These are phyloP conservation scores for Nigrospora sphaerica DNA, from an alignment of 2,329 filamentous ascomycete genomes.

Conservation along the genomic window DNA sequence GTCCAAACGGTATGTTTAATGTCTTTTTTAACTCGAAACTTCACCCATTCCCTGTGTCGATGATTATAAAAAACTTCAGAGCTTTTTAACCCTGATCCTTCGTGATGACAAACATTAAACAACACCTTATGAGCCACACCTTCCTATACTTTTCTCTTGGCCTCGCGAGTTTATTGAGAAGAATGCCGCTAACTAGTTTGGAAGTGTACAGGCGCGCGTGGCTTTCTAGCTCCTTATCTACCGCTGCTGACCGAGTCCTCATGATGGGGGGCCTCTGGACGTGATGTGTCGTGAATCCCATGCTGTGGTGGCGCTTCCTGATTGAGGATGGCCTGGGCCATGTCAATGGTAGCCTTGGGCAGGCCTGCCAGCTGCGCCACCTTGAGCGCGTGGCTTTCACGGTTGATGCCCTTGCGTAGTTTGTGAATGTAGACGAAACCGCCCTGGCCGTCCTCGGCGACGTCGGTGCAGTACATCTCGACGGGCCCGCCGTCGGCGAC, in stretches of 20 bases:
- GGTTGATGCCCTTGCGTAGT: conserved; percentile 74
- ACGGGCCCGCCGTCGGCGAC: conserved; percentile 34
- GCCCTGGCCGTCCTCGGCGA: conserved; percentile 62
- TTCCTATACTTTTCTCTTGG: background rate
- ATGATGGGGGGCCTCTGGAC: too few relatives aligned
- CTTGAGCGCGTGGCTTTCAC: conserved; percentile 84
- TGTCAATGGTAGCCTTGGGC: conserved; percentile 62
- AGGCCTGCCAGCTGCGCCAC: conserved; percentile 84
- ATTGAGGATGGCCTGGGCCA: conserved; percentile 55
- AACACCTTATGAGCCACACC: conserved; percentile 48
- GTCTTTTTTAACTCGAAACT: conserved; percentile 3
- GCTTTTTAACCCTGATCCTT: conserved; percentile 61
- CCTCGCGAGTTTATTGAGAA: too few relatives aligned
- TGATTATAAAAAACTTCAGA: conserved; percentile 53
- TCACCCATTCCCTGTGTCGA: conserved; percentile 26
- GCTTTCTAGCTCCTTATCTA: too few relatives aligned
- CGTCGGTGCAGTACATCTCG: conserved; percentile 81
- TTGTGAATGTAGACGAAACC: conserved; percentile 84
- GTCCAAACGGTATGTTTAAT: conserved; percentile 36
- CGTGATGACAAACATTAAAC: conserved; percentile 49
- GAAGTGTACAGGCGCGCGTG: background rate
- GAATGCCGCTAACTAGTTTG: background rate
- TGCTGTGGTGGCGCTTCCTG: background rate
- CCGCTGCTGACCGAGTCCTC: too few relatives aligned
- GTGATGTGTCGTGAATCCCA: too few relatives aligned